Base-by-base conservation (phyloP, 2,329 filamentous ascomycete species). In the Pseudogymnoascus sp. region DNA sequence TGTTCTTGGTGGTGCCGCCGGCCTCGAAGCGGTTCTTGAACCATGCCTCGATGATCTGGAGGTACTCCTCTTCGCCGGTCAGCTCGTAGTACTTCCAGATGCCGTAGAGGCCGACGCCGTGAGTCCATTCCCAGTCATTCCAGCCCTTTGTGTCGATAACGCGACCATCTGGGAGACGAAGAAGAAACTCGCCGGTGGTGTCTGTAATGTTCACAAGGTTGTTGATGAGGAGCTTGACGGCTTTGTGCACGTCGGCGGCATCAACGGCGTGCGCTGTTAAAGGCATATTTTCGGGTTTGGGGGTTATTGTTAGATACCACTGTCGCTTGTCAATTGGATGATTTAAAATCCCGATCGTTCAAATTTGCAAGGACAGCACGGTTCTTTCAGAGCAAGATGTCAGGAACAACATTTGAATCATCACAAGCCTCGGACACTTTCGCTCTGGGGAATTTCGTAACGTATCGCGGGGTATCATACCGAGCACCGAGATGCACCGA, bases 121-220 rank as follows among this genome's bases (percentile, higher is more conserved):
- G 89, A 1, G 88, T 91, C 88, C 88, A 91, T 76, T 92, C 89
- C 89, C 89, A 93, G 71, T 87, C 87, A 67, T 88, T 83, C 90
- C 89, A 93, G 64, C 88, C 89, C 75, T 93, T 93, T 64, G 90
- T 92, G 75, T 93, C 89, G 71, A 93, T 92, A 60, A 92, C 79
- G 37, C 88, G 83, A 64, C 89, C 89, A 69, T 93, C 89, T 1
- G 82, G 79, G 37, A 93, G 81, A 19, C 80, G 85, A 64, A 92
- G 78, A 23, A 93, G 79, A 73, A 91, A 93, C 70, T 89, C 81
- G 60, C 89, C 89, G 0, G 87, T 89, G 40, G 80, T 82, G 76
- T 93, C 90, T 70, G 85, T 84, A 76, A 93, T 92, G 75, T 89
- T 89, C 73, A 93, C 82, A 44, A 93, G 80, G 70, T 90, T 89